Conservation (phyloP, 495 filamentous ascomycete genomes). For the Acidiella bohemica region DNA sequence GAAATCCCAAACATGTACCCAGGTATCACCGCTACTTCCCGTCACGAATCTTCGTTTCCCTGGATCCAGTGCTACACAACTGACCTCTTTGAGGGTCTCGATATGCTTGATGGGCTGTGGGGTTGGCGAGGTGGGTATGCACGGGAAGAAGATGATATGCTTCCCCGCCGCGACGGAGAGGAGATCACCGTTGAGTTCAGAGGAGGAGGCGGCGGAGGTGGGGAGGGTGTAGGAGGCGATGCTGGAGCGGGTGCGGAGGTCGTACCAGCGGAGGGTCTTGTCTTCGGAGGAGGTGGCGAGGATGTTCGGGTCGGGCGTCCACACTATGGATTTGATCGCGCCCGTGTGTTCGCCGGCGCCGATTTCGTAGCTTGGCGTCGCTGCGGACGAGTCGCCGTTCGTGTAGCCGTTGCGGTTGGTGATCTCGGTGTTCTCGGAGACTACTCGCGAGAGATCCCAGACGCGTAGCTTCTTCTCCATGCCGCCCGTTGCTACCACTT, state of each 20-base stretch:
- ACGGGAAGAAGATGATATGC: slow-evolving; percentile 83
- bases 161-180: slow-evolving; percentile 69
- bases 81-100: slow-evolving; percentile 67
- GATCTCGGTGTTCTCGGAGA: slow-evolving; percentile 31
- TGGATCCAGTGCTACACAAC: slow-evolving; percentile 75
- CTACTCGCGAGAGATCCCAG: slow-evolving; percentile 58
- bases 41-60: slow-evolving; percentile 71
- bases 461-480: slow-evolving; percentile 94
- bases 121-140: slow-evolving; percentile 56
- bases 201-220: slow-evolving; percentile 82
- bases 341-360: slow-evolving; percentile 68
- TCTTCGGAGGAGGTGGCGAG: slow-evolving; percentile 83
- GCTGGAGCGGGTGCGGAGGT: slow-evolving; percentile 58
- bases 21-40: slow-evolving; percentile 78
- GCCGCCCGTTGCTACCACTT: slow-evolving; percentile 79
- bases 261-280: slow-evolving; percentile 87
- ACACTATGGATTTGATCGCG: slow-evolving; percentile 87
- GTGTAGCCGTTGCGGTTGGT: not conserved
- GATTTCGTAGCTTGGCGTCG: slow-evolving; percentile 52
- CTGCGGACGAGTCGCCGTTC: slow-evolving; percentile 8
- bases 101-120: slow-evolving; percentile 62
- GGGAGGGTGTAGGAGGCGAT: slow-evolving; percentile 67
- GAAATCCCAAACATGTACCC: slow-evolving; percentile 84
- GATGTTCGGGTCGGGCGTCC: slow-evolving; percentile 74
- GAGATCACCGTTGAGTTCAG: slow-evolving; percentile 65